Evolutionary conservation across 768 basidiomycete genomes (phyloP).

Genomic region (Amanita jacksonii): DNA sequence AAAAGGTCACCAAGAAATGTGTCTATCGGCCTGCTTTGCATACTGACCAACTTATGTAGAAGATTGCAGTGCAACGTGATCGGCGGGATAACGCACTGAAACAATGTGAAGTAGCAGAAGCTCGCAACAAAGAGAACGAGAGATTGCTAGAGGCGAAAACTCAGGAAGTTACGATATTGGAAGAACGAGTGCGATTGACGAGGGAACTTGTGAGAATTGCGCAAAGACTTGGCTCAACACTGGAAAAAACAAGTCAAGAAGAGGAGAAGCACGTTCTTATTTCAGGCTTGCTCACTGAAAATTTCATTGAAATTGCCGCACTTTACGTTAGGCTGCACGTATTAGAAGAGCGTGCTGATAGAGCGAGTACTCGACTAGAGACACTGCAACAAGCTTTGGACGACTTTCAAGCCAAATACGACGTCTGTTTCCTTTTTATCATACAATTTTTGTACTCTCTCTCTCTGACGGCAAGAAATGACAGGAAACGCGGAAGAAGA

Average conservation of each 20-base stretch:
- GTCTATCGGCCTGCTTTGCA: no score
- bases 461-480: no score
- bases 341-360: conserved; percentile 7
- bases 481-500: conserved; percentile 13
- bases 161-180: conserved; percentile 14
- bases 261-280: conserved; percentile 21
- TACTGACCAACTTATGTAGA: neutral
- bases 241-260: conserved; percentile 18
- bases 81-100: conserved; percentile 16
- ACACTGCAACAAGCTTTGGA: conserved; percentile 12
- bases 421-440: conserved; percentile 10
- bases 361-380: conserved; percentile 14
- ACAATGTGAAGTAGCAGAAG: conserved; percentile 21
- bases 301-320: neutral
- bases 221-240: conserved; percentile 14
- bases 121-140: conserved; percentile 12
- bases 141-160: conserved; percentile 16
- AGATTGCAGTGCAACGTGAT: neutral
- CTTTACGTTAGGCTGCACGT: conserved; percentile 13
- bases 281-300: conserved; percentile 1
- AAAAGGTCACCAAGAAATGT: neutral
- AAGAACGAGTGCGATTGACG: conserved; percentile 15
- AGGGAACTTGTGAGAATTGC: conserved; percentile 13
- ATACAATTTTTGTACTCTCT: neutral
- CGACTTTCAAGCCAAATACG: conserved; percentile 11